Percentiles rank a stretch among this genome's conserved stretches.
phyloP scores from a whole-genome alignment of 2,329 filamentous ascomycete species.

The Metarhizium brunneum region DNA sequence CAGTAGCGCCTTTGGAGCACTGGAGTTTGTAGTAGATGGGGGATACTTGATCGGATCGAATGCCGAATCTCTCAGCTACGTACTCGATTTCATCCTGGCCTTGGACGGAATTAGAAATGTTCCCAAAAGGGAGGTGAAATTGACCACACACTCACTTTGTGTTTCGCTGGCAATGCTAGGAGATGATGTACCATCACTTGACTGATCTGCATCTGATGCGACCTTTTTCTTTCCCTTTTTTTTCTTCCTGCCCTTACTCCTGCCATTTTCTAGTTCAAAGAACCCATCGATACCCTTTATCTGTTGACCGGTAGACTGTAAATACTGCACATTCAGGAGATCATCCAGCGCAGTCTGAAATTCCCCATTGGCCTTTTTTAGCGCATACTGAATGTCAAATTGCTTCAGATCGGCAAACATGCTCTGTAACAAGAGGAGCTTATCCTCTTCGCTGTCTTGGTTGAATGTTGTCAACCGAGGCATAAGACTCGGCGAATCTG shows the following conservation, averaged over 20 bases:
- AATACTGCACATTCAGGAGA: conserved; percentile 68
- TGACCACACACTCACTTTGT: conserved; percentile 1
- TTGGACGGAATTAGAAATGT: conserved; percentile 1
- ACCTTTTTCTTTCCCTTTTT: conserved; percentile 21
- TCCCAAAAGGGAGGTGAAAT: not conserved
- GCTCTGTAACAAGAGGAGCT: conserved; percentile 51
- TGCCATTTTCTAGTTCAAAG: conserved; percentile 38
- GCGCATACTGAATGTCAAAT: conserved; percentile 54
- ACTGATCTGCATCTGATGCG: conserved; percentile 7
- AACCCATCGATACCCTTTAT: conserved; percentile 79
- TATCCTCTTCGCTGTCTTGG: conserved; percentile 45
- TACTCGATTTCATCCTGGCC: conserved; percentile 32
- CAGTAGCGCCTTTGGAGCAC: conserved; percentile 29
- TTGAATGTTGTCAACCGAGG: conserved; percentile 26
- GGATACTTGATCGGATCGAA: conserved; percentile 30
- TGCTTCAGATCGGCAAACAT: conserved; percentile 64
- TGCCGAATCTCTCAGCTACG: conserved; percentile 33
- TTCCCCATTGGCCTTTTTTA: conserved; percentile 60
- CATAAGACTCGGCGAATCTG: conserved; percentile 12
- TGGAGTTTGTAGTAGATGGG: conserved; percentile 29
- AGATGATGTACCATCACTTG: conserved; percentile 10
- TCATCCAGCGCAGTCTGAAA: conserved; percentile 67
- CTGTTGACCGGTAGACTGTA: conserved; percentile 56
- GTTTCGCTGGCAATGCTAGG: conserved; percentile 6
- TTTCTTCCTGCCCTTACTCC: conserved; percentile 13